phyloP scores from a whole-genome alignment of 805 yeast species.

The Kodamaea hsintzibuensis region DNA sequence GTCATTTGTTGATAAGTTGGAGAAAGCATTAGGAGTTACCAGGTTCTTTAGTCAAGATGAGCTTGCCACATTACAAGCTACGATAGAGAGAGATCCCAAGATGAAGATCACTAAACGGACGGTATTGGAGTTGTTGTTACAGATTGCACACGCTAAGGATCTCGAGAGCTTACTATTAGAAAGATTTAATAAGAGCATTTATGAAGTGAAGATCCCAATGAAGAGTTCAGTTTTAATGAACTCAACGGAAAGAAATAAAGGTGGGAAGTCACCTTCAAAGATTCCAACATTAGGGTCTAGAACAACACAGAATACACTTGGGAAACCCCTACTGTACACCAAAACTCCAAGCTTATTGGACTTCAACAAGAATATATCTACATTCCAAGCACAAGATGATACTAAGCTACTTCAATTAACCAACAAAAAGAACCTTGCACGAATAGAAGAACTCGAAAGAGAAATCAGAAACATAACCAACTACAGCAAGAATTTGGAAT shows the following conservation, averaged over 20 bases:
- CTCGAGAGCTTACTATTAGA: conserved; percentile 24
- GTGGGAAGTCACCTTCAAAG: neutral
- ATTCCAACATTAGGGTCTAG: neutral
- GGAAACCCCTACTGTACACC: neutral
- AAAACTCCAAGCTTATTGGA: neutral
- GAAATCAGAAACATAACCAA: conserved; percentile 17
- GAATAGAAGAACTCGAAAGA: conserved; percentile 19
- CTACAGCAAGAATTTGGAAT: conserved; percentile 19
- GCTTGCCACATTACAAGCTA: conserved; percentile 11
- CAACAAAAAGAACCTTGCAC: neutral
- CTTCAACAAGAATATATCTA: neutral
- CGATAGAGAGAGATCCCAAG: conserved; percentile 12
- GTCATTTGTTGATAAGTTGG: conserved; percentile 23
- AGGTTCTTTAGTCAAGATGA: conserved; percentile 19
- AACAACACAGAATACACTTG: neutral
- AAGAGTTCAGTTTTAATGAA: neutral
- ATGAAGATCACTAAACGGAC: conserved; percentile 22
- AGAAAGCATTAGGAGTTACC: conserved; percentile 16
- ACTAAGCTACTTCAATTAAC: conserved; percentile 1
- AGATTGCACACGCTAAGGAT: conserved; percentile 19
- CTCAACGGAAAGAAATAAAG: neutral
- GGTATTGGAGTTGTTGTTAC: conserved; percentile 24
- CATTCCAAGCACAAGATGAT: neutral
- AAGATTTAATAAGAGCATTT: conserved; percentile 13
- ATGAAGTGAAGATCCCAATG: conserved; percentile 2